These are phyloP conservation scores for Powellomyces hirtus DNA, from an alignment of 192 early-diverging fungal species.

Conservation along the genomic window DNA sequence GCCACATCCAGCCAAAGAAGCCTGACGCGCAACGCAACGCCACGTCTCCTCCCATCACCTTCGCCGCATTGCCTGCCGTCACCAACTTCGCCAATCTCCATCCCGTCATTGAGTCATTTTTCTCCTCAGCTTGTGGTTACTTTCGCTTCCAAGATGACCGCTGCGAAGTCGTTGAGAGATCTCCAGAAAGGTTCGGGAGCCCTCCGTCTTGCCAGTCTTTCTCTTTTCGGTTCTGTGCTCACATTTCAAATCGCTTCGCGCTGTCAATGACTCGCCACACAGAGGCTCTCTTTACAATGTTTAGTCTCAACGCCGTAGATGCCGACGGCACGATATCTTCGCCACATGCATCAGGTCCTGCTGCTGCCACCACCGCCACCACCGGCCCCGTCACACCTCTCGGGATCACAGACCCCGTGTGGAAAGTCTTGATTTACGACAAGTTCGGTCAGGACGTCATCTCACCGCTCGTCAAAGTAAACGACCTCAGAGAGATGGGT, in stretches of 20 bases:
- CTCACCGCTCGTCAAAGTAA: conserved; percentile 93
- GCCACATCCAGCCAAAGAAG: too few relatives aligned
- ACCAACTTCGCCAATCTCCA: too few relatives aligned
- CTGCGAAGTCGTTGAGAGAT: conserved; percentile 24
- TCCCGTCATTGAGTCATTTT: too few relatives aligned
- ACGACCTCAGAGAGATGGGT: conserved; percentile 92
- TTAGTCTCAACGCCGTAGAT: conserved; percentile 71
- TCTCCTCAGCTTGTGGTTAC: too few relatives aligned
- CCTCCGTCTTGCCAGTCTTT: neutral
- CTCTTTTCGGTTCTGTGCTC: neutral
- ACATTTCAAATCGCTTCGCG: neutral
- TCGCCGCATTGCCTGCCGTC: too few relatives aligned
- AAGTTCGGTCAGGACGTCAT: conserved; percentile 90
- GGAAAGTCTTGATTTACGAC: conserved; percentile 98
- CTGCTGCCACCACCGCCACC: conserved; percentile 17
- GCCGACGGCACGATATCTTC: conserved; percentile 36
- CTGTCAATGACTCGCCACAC: neutral
- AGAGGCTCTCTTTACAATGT: conserved; percentile 82
- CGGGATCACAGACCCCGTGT: conserved; percentile 65
- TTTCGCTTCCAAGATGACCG: neutral
- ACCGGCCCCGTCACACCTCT: conserved; percentile 29
- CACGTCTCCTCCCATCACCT: too few relatives aligned
- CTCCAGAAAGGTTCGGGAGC: conserved; percentile 18
- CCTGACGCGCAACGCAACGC: too few relatives aligned
- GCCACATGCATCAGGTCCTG: conserved; percentile 26